Percentiles rank a stretch among this genome's conserved stretches.
Conservation (phyloP, 441 rosid genomes). For the Sinapis alba region DNA sequence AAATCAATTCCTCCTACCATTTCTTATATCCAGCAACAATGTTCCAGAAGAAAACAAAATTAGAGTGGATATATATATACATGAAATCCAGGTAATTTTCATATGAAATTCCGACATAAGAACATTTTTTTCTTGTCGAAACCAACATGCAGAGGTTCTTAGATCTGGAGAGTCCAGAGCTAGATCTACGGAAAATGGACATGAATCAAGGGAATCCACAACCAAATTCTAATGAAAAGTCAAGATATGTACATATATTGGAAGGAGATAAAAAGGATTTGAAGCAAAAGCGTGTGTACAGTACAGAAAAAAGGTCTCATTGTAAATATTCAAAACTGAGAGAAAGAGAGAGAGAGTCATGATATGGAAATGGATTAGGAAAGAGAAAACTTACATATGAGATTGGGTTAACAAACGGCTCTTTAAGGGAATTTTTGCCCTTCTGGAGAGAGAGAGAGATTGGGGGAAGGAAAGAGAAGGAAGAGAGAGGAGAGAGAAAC, state of each 20-base stretch:
- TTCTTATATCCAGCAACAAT: not conserved
- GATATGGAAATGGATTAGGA: conserved; percentile 45
- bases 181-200: conserved; percentile 30
- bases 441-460: conserved; percentile 75
- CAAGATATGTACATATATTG: not conserved
- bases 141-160: conserved; percentile 33
- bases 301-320: conserved; percentile 42
- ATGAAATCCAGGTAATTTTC: not conserved
- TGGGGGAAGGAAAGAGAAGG: conserved; percentile 17
- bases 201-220: not conserved
- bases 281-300: conserved; percentile 24
- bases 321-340: conserved; percentile 48
- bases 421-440: conserved; percentile 71
- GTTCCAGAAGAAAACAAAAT: conserved; percentile 17
- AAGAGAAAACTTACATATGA: conserved; percentile 86
- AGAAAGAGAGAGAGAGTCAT: conserved; percentile 31
- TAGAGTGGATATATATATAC: conserved; percentile 25
- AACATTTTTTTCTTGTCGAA: not conserved
- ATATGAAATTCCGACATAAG: not conserved
- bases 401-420: conserved; percentile 61
- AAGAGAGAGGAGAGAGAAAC: conserved; percentile 45
- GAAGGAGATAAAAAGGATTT: not conserved
- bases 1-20: not conserved
- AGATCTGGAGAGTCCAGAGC: conserved; percentile 37
- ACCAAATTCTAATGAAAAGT: not conserved